These are phyloP conservation scores for Lachnellula arida DNA, from an alignment of 2,329 filamentous ascomycete genomes.

Conservation along the genomic window DNA sequence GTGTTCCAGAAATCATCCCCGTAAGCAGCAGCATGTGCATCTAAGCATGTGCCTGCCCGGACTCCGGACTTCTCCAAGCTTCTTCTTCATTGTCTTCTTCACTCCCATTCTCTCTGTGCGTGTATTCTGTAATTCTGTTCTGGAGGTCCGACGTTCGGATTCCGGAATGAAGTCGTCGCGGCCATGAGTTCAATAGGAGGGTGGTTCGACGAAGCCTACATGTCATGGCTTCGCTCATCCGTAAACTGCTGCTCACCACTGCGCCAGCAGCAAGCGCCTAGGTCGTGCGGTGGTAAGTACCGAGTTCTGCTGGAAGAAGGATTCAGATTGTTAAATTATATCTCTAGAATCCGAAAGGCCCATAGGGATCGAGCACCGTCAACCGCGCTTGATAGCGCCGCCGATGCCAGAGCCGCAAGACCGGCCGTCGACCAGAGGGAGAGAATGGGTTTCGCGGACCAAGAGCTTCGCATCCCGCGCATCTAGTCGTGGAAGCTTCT, in stretches of 20 bases:
- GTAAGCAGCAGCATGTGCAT: not conserved
- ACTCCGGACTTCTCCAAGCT: slow-evolving; percentile 1
- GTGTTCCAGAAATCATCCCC: not conserved
- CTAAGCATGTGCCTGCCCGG: not conserved
- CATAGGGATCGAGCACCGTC: slow-evolving; percentile 36
- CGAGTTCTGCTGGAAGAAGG: slow-evolving; percentile 1
- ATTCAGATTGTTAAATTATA: slow-evolving; percentile 13
- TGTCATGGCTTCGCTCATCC: slow-evolving; percentile 24
- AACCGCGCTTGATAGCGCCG: slow-evolving; percentile 36
- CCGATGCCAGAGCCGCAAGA: slow-evolving; percentile 30
- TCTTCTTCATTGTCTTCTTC: slow-evolving; percentile 1
- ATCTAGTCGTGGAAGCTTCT: slow-evolving; percentile 40
- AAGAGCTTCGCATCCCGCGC: slow-evolving; percentile 38
- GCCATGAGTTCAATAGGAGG: slow-evolving; percentile 30
- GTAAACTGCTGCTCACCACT: slow-evolving; percentile 27
- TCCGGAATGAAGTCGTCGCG: slow-evolving; percentile 27
- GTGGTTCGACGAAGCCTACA: slow-evolving; percentile 31
- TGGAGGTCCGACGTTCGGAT: slow-evolving; percentile 12
- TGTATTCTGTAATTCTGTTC: slow-evolving; percentile 5
- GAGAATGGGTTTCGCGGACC: slow-evolving; percentile 32
- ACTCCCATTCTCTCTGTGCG: slow-evolving; percentile 1
- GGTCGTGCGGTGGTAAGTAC: slow-evolving; percentile 22
- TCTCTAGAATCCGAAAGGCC: slow-evolving; percentile 31
- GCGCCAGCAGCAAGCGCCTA: slow-evolving; percentile 16
- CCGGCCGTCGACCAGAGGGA: slow-evolving; percentile 26